phyloP scores from a whole-genome alignment of 1,139 yeast species.

The Candida buenavistaensis region DNA sequence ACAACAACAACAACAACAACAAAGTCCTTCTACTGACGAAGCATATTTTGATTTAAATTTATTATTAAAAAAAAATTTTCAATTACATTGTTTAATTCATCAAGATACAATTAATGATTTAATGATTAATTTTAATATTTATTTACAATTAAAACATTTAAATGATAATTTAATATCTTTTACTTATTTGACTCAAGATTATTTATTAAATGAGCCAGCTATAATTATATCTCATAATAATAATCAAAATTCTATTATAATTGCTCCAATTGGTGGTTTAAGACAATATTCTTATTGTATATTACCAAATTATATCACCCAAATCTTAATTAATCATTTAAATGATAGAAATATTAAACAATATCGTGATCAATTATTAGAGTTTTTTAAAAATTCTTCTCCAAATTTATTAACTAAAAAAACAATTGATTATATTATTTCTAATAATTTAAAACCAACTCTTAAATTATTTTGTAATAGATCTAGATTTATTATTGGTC shows the following conservation, averaged over 20 bases:
- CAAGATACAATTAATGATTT: slow-evolving; percentile 39
- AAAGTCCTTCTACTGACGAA: slow-evolving; percentile 14
- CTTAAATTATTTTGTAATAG: slow-evolving; percentile 46
- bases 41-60: slow-evolving; percentile 33
- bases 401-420: slow-evolving; percentile 45
- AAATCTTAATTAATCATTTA: slow-evolving; percentile 29
- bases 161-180: slow-evolving; percentile 16
- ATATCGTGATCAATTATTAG: slow-evolving; percentile 22
- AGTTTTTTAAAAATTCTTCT: slow-evolving; percentile 24
- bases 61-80: slow-evolving; percentile 40
- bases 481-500: slow-evolving; percentile 45
- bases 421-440: slow-evolving; percentile 52
- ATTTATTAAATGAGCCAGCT: slow-evolving; percentile 30
- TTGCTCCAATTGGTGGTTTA: slow-evolving; percentile 44
- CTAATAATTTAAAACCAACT: slow-evolving; percentile 49
- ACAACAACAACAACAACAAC: slow-evolving; percentile 10
- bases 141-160: slow-evolving; percentile 29
- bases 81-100: slow-evolving; percentile 35
- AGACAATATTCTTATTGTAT: slow-evolving; percentile 43
- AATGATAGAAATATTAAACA: slow-evolving; percentile 21
- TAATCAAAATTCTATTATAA: slow-evolving; percentile 27
- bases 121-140: slow-evolving; percentile 36
- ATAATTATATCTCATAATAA: slow-evolving; percentile 31
- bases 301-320: slow-evolving; percentile 35
- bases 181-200: slow-evolving; percentile 24